These are phyloP conservation scores for Cladophialophora carrionii DNA, from an alignment of 2,329 filamentous ascomycete species.

Conservation along the genomic window DNA sequence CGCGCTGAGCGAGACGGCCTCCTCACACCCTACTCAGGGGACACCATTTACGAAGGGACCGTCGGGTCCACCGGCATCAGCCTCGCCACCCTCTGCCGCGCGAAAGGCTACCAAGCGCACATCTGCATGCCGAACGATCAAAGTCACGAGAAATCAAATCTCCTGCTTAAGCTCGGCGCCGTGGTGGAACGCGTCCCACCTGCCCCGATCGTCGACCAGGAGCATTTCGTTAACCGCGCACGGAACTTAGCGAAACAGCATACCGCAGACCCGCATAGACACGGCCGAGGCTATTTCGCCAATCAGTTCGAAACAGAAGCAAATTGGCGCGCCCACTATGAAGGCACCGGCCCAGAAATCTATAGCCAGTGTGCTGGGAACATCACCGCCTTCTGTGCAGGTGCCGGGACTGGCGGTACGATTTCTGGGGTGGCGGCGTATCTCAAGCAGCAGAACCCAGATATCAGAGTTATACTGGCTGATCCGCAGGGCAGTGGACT, in stretches of 20 bases:
- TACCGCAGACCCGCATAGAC: slow-evolving; percentile 59
- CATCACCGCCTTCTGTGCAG: slow-evolving; percentile 86
- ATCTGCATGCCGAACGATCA: slow-evolving; percentile 98
- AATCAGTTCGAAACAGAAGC: slow-evolving; percentile 93
- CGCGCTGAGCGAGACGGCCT: slow-evolving; percentile 77
- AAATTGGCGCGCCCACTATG: slow-evolving; percentile 84
- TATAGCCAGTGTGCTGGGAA: slow-evolving; percentile 72
- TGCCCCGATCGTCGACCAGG: slow-evolving; percentile 88
- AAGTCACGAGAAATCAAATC: slow-evolving; percentile 81
- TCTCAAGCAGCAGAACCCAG: slow-evolving; percentile 72
- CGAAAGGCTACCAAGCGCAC: slow-evolving; percentile 85
- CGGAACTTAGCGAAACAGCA: slow-evolving; percentile 75
- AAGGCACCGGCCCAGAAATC: slow-evolving; percentile 87
- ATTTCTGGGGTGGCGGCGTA: slow-evolving; percentile 83
- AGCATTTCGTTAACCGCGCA: slow-evolving; percentile 93
- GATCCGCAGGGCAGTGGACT: slow-evolving; percentile 94
- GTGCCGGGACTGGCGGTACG: slow-evolving; percentile 85
- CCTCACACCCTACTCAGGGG: slow-evolving; percentile 76
- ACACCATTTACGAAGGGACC: slow-evolving; percentile 96
- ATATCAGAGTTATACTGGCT: slow-evolving; percentile 75
- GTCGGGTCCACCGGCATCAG: slow-evolving; percentile 97
- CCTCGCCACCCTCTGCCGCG: slow-evolving; percentile 82
- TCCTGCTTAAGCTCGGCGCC: slow-evolving; percentile 86
- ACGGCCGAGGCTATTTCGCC: slow-evolving; percentile 84
- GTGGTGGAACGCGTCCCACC: slow-evolving; percentile 89